Conservation (phyloP, 2,329 filamentous ascomycete genomes). For the Triangularia setosa region DNA sequence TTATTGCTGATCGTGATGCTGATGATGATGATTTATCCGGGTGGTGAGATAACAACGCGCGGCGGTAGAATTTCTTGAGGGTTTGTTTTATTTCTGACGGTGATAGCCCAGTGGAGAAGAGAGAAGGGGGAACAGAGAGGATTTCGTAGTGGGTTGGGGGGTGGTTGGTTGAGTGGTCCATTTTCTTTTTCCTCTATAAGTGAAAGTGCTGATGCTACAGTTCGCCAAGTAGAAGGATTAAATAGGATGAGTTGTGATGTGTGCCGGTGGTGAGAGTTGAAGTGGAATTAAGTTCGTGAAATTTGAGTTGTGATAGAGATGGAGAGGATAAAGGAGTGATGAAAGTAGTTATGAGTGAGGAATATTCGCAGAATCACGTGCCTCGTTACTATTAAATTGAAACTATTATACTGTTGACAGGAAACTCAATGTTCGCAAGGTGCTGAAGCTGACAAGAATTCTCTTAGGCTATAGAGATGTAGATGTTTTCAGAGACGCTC, state of each 20-base stretch:
- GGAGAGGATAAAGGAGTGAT: background rate
- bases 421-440: too few relatives aligned
- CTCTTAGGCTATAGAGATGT: too few relatives aligned
- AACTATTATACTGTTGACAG: too few relatives aligned
- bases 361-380: background rate
- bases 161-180: background rate
- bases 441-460: too few relatives aligned
- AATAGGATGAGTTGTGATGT: background rate
- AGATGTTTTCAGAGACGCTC: too few relatives aligned
- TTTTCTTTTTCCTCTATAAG: background rate
- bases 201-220: too few relatives aligned
- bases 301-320: background rate
- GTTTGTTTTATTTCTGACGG: conserved; percentile 40
- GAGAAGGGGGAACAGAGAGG: conserved; percentile 50
- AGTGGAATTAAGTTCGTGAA: background rate
- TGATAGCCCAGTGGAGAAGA: conserved; percentile 40
- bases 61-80: conserved; percentile 61
- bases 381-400: background rate
- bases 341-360: background rate
- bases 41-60: conserved; percentile 62
- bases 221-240: background rate
- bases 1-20: conserved; percentile 42
- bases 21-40: conserved; percentile 50
- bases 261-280: background rate
- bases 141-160: conserved; percentile 57